Evolutionary conservation across 2,329 filamentous ascomycete genomes (phyloP).

Genomic region (Fusarium virguliforme): DNA sequence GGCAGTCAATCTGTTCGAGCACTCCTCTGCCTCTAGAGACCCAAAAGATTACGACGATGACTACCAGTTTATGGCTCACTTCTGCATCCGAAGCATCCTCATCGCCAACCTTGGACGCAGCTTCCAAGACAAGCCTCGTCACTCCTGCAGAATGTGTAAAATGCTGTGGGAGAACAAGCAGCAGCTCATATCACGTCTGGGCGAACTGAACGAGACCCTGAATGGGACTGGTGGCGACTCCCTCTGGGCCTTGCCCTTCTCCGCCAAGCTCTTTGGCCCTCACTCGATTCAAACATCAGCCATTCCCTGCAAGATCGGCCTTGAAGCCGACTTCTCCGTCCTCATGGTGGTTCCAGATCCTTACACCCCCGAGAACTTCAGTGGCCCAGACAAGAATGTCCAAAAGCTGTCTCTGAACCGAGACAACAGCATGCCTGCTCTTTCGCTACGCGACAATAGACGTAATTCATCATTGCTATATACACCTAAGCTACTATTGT

Average conservation of each 20-base stretch:
- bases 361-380: background rate
- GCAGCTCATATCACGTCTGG: background rate
- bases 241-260: background rate
- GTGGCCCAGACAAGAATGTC: background rate
- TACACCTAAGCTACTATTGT: background rate
- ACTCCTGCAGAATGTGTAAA: background rate
- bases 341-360: background rate
- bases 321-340: background rate
- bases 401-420: background rate
- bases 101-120: background rate
- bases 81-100: background rate
- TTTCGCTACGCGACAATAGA: background rate
- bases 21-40: background rate
- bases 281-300: background rate
- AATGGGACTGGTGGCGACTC: background rate
- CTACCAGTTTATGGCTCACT: constrained; percentile 1
- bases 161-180: background rate
- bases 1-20: background rate
- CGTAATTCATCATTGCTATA: background rate
- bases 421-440: background rate
- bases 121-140: background rate
- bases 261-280: background rate
- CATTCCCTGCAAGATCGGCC: background rate
- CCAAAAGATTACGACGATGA: background rate
- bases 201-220: background rate